Conservation (phyloP, 345 rosid genomes). For the Arabidopsis thaliana region TAIR10.1 NC_003075.7:15023001-15023500, state of each 20-base stretch:
- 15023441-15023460: neutral
- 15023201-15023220: neutral
- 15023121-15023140: conserved; percentile 25
- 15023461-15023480: neutral
- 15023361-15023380: neutral
- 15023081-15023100: conserved; percentile 40
- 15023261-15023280: neutral
- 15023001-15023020: neutral
- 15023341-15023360: neutral
- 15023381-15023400: neutral
- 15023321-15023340: neutral
- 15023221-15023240: neutral
- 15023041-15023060: neutral
- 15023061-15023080: conserved; percentile 39
- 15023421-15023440: neutral
- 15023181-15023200: neutral
- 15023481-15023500: neutral
- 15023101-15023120: conserved; percentile 34
- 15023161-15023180: neutral
- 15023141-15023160: neutral
- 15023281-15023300: neutral
- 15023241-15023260: neutral
- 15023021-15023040: conserved; percentile 8
- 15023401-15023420: neutral
- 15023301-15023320: neutral